Base-by-base conservation (phyloP, 1,284 basidiomycete genomes). In the Pseudozyma tsukubaensis region DNA sequence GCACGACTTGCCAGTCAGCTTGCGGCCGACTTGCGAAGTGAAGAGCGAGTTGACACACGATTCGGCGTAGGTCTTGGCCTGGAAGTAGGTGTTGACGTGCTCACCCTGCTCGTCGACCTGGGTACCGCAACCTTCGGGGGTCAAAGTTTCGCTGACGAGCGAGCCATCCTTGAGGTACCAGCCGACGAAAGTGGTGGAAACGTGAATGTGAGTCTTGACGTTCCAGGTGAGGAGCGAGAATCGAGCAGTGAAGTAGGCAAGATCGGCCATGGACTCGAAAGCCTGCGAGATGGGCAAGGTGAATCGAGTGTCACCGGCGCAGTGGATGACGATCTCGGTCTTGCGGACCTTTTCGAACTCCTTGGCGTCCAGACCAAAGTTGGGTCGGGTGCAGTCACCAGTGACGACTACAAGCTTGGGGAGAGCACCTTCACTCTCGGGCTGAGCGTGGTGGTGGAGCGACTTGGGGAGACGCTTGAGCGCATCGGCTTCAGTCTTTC, bases 21-120 rank as follows among this genome's bases (percentile, higher is more conserved):
- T 65, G 34, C 72, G 68, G 11, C 72, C 72, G 2, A 61, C 64
- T 34, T 75, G 68, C 21, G 72, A 68, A 45, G 60, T 66, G 56
- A 71, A 71, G 53, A 75, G 56, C 53, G 72, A 67, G 43, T 75
- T 71, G 54, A 72, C 62, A 48, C 62, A 66, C 35, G 67, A 67
- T 37, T 75, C 72, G 44, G 72, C 72, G 43, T 68, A 65, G 12
- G 72, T 75, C 68, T 75, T 72, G n/a, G 72, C 68, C 32, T 72
- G 68, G 57, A 75, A 72, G 55, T 75, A 75, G 44, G 72, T 75
- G 56, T 75, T 75, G 51, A 75, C 72, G 50, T 75, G 72, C 29
- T 66, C 45, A 5, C 39, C 58, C 32, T 75, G 69, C 44, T 71
- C 57, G 40, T 67, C 66, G 45, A 71, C 72, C 42, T 54, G 60